phyloP scores from a whole-genome alignment of 352 stramenopile species.

The Elongisporangium prolatum region DNA sequence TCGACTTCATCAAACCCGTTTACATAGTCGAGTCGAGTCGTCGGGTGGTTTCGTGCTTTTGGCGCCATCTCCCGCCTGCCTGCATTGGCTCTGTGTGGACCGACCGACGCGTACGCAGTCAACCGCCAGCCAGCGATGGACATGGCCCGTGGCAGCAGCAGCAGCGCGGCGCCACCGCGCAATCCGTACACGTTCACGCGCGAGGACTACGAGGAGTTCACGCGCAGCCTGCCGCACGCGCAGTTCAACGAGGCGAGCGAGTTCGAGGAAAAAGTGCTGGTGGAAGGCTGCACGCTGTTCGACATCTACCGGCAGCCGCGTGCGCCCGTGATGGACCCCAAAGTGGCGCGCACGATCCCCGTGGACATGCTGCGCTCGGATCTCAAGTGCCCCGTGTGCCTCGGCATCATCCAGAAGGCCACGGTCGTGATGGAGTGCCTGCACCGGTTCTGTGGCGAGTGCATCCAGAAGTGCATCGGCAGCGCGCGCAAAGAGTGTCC shows the following conservation, averaged over 20 bases:
- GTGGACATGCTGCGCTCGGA: constrained; percentile 74
- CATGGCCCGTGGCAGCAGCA: background rate
- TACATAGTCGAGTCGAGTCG: background rate
- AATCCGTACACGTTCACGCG: constrained; percentile 73
- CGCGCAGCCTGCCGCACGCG: constrained; percentile 29
- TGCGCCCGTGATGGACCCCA: constrained; percentile 45
- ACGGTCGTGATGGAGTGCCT: constrained; percentile 90
- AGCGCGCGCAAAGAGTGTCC: constrained; percentile 86
- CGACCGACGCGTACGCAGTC: too few relatives aligned
- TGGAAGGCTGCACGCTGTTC: constrained; percentile 87
- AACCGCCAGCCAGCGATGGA: background rate
- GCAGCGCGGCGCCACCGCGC: constrained; percentile 13
- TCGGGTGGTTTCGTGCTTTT: background rate
- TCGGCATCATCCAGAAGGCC: constrained; percentile 82
- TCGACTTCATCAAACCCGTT: background rate
- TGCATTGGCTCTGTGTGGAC: constrained; percentile 7
- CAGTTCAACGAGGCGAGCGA: constrained; percentile 63
- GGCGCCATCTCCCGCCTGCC: background rate
- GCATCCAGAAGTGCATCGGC: constrained; percentile 85
- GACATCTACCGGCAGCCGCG: constrained; percentile 86
- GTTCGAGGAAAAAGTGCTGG: constrained; percentile 84
- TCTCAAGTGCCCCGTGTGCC: constrained; percentile 85
- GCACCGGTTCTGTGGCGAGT: constrained; percentile 89
- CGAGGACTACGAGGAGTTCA: constrained; percentile 58
- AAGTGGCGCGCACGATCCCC: constrained; percentile 51